Percentiles rank a stretch among this genome's conserved stretches.
These are phyloP conservation scores for Rhazya stricta DNA, from an alignment of 257 asterid genomes.

Conservation along the genomic window DNA sequence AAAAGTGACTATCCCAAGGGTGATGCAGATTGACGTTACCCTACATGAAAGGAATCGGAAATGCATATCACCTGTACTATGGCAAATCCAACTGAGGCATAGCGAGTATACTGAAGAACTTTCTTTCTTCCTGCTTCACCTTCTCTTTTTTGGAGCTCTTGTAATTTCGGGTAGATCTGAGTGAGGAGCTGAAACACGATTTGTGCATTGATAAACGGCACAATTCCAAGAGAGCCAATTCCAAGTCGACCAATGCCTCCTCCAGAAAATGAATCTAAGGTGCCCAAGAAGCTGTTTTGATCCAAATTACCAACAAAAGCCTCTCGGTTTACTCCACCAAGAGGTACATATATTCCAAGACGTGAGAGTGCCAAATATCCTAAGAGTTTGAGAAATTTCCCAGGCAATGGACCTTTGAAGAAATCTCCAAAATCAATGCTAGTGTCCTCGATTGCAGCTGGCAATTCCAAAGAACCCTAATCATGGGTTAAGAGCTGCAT, in stretches of 20 bases:
- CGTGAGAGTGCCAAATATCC: constrained; percentile 87
- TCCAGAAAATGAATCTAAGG: constrained; percentile 94
- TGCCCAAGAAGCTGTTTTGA: constrained; percentile 83
- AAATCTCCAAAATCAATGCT: constrained; percentile 93
- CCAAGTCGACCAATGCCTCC: constrained; percentile 99
- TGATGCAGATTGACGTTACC: not conserved
- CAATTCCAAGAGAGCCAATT: constrained; percentile 91
- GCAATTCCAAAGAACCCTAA: constrained; percentile 51
- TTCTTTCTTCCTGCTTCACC: constrained; percentile 99
- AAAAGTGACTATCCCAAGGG: not conserved
- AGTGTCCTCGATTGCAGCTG: constrained; percentile 99
- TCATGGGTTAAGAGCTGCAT: constrained; percentile 43
- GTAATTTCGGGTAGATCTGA: constrained; percentile 89
- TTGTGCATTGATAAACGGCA: constrained; percentile 96
- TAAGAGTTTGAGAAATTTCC: constrained; percentile 88
- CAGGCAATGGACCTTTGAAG: constrained; percentile 97
- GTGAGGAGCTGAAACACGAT: constrained; percentile 96
- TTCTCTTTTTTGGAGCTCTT: constrained; percentile 91
- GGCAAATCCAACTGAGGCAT: constrained; percentile 98
- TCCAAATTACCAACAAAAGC: constrained; percentile 91
- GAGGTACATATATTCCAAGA: constrained; percentile 90
- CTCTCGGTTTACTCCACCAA: constrained; percentile 91
- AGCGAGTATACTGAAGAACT: constrained; percentile 93
- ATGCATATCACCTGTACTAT: constrained; percentile 66
- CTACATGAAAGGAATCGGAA: not conserved